phyloP scores from a whole-genome alignment of 768 basidiomycete genomes.

The Termitomyces eurrhizus region DNA sequence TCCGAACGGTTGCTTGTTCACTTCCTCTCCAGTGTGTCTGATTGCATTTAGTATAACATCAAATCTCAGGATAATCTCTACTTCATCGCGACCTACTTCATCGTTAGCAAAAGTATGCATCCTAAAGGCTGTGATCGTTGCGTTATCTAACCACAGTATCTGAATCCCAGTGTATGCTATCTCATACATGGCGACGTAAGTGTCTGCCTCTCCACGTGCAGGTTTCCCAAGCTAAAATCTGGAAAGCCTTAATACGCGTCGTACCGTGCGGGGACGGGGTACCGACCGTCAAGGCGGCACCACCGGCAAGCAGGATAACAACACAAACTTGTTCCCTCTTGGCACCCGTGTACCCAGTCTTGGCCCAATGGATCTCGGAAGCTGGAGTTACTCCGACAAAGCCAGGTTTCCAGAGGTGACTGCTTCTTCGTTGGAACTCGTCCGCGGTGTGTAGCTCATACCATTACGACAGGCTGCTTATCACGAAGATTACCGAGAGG shows the following conservation, averaged over 20 bases:
- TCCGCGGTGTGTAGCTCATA: background rate
- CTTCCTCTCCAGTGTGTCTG: background rate
- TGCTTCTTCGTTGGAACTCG: background rate
- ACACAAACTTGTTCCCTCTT: conserved; percentile 49
- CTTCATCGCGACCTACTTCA: conserved; percentile 59
- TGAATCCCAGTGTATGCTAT: conserved; percentile 49
- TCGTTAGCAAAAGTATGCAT: conserved; percentile 60
- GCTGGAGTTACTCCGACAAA: conserved; percentile 30
- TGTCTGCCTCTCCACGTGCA: conserved; percentile 1
- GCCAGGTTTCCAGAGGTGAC: conserved; percentile 1
- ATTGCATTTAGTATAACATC: conserved; percentile 46
- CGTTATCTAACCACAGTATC: conserved; percentile 1
- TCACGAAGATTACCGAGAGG: conserved; percentile 10
- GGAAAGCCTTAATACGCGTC: conserved; percentile 56
- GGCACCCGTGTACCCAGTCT: conserved; percentile 41
- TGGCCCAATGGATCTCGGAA: conserved; percentile 30
- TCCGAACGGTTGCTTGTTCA: background rate
- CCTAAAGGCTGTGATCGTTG: no score
- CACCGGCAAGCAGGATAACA: conserved; percentile 26
- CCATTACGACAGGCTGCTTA: conserved; percentile 3
- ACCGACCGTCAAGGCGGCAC: conserved; percentile 41
- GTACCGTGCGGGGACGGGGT: conserved; percentile 48
- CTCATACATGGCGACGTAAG: conserved; percentile 62
- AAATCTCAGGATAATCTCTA: conserved; percentile 53
- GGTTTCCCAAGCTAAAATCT: background rate